Evolutionary conservation across 148 eudicot genomes (phyloP), one percentile per base, ranked within the genome.

Genomic region (Pouteria glomerata): DNA sequence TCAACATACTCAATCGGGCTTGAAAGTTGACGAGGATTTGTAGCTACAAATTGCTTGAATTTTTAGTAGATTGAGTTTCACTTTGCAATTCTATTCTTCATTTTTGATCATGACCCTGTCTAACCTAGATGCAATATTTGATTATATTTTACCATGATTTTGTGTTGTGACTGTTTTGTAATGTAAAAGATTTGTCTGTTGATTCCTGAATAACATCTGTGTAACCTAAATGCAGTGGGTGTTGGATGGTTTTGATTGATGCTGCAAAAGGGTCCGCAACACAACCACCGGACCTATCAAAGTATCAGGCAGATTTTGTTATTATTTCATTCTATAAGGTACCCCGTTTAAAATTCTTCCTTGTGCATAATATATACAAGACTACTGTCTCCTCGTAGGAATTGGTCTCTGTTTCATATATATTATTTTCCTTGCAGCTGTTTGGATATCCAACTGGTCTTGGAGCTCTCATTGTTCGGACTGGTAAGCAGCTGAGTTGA

Each of bases 231-330:
- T 74, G 62, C 76, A 89, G 98, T 74, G 96, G 96, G 12, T 33
- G 71, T 66, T 95, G 96, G 90, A 82, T 95, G 79, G 93, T 95
- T 78, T 76, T 95, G 81, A 84, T 95, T 67, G 98, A 95, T 91
- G 97, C 98, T 82, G 98, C 98, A 72, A 95, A 95, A 84, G 98
- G 98, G 77, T 86, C 92, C 85, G 82, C 96, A 30, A 95, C 97
- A 23, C 86, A 77, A 24, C 96, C 96, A 58, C 97, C 89, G 24
- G 90, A 95, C 80, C 85, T 95, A 71, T 95, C 98, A 10, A 88
- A 79, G 76, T 82, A 84, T 79, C 77, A 85, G 71, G 92, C 97
- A 42, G 98, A 95, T 73, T 95, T 91, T 84, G 97, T 95, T 68
- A 90, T 84, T 42, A 51, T 91, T 70, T 95, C 98, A 60, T 95